Conservation (phyloP, 108 stramenopile species). For the Discostella pseudostelligera region DNA sequence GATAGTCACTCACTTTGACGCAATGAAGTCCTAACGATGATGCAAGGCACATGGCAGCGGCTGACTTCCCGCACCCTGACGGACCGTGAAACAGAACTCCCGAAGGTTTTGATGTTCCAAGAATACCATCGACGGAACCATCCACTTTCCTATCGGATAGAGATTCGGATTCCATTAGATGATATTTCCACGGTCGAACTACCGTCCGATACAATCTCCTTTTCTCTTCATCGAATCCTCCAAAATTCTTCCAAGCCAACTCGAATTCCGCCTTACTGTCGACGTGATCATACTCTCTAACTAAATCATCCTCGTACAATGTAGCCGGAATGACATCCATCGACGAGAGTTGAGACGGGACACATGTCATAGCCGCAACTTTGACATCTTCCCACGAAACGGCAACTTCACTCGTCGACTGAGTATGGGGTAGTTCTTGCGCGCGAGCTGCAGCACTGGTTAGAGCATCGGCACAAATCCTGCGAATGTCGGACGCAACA, state of each 20-base stretch:
- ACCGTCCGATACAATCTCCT: constrained; percentile 66
- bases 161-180: constrained; percentile 19
- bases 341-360: constrained; percentile 77
- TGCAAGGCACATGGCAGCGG: constrained; percentile 71
- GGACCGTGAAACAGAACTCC: constrained; percentile 83
- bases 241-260: constrained; percentile 50
- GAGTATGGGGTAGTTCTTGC: constrained; percentile 3
- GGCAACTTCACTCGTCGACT: not conserved
- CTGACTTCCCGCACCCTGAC: constrained; percentile 73
- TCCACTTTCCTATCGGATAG: constrained; percentile 12
- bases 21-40: constrained; percentile 67
- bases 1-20: constrained; percentile 50
- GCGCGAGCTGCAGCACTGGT: constrained; percentile 41
- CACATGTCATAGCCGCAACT: constrained; percentile 53
- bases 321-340: constrained; percentile 68
- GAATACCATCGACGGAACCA: constrained; percentile 15
- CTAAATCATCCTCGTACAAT: not conserved
- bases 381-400: constrained; percentile 61
- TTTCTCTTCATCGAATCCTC: constrained; percentile 64
- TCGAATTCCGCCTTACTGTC: constrained; percentile 27
- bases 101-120: constrained; percentile 57
- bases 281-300: not conserved
- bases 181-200: constrained; percentile 70
- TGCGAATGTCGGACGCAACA: constrained; percentile 72
- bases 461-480: constrained; percentile 65